Percentiles rank a stretch among this genome's conserved stretches.
These are phyloP conservation scores for Secale cereale DNA, from an alignment of 176 grass and related monocot genomes.

Conservation along the genomic window DNA sequence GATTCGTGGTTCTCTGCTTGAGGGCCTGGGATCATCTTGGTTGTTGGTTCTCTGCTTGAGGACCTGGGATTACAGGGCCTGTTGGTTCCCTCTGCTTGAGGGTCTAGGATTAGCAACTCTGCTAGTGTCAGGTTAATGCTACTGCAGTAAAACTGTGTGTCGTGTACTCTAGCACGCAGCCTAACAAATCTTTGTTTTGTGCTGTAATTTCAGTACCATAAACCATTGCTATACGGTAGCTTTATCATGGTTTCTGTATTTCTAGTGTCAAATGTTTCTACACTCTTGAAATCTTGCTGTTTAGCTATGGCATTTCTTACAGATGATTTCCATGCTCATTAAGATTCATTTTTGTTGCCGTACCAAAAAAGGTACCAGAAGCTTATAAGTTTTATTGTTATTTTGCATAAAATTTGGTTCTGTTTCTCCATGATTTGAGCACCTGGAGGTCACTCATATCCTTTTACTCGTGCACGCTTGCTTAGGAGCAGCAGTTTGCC, in stretches of 20 bases:
- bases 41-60: constrained; percentile 29
- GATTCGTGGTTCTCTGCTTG: constrained; percentile 39
- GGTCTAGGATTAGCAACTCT: constrained; percentile 22
- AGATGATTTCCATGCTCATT: background rate
- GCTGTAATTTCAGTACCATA: background rate
- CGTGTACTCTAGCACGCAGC: background rate
- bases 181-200: constrained; percentile 1
- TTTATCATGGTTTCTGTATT: background rate
- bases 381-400: background rate
- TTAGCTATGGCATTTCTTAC: background rate
- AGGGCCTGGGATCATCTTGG: constrained; percentile 8
- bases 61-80: background rate
- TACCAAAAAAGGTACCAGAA: background rate
- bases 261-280: background rate
- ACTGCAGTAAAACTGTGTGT: constrained; percentile 13
- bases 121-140: constrained; percentile 11
- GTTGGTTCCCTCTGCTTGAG: constrained; percentile 14
- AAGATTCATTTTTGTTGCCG: background rate
- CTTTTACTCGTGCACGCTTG: too few relatives aligned
- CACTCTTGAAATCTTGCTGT: background rate
- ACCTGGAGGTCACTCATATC: background rate
- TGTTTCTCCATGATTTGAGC: background rate
- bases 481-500: too few relatives aligned
- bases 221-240: background rate
- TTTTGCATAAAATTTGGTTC: background rate